phyloP scores from a whole-genome alignment of 2,329 filamentous ascomycete species.

The Rhynchosporium graminicola region DNA sequence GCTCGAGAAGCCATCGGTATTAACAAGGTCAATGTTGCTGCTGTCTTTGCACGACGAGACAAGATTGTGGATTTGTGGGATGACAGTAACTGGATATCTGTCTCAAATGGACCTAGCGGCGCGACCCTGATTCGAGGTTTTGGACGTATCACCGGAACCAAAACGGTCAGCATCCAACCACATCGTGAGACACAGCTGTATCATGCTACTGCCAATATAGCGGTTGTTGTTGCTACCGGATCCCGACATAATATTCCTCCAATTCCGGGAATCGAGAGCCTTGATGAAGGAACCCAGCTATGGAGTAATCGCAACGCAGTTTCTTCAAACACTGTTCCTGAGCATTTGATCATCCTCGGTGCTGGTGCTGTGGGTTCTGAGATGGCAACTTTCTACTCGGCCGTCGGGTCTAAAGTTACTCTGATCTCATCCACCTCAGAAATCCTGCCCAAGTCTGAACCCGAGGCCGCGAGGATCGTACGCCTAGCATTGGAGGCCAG shows the following conservation, averaged over 20 bases:
- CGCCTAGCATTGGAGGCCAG: slow-evolving; percentile 11
- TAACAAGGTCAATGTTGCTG: slow-evolving; percentile 11
- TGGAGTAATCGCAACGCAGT: slow-evolving; percentile 22
- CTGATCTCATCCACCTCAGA: slow-evolving; percentile 19
- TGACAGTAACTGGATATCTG: slow-evolving; percentile 14
- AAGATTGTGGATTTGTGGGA: slow-evolving; percentile 14
- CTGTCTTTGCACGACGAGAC: slow-evolving; percentile 21
- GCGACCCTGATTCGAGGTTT: slow-evolving; percentile 18
- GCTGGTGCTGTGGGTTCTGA: slow-evolving; percentile 23
- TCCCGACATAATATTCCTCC: slow-evolving; percentile 3
- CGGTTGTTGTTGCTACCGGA: not conserved
- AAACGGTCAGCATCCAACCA: slow-evolving; percentile 2
- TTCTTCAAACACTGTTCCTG: slow-evolving; percentile 12
- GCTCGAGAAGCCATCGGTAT: slow-evolving; percentile 16
- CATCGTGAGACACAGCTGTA: slow-evolving; percentile 3
- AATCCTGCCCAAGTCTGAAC: slow-evolving; percentile 20
- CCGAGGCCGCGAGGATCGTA: slow-evolving; percentile 19
- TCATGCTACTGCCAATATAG: slow-evolving; percentile 6
- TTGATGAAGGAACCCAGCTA: slow-evolving; percentile 13
- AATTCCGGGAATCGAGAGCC: slow-evolving; percentile 3
- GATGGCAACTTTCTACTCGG: slow-evolving; percentile 22
- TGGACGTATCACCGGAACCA: slow-evolving; percentile 16
- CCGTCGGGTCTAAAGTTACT: slow-evolving; percentile 20
- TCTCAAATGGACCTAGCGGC: slow-evolving; percentile 12
- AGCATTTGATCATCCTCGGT: slow-evolving; percentile 23